These are phyloP conservation scores for Quercus lobata DNA, from an alignment of 331 rosid species.

Conservation along the genomic window DNA sequence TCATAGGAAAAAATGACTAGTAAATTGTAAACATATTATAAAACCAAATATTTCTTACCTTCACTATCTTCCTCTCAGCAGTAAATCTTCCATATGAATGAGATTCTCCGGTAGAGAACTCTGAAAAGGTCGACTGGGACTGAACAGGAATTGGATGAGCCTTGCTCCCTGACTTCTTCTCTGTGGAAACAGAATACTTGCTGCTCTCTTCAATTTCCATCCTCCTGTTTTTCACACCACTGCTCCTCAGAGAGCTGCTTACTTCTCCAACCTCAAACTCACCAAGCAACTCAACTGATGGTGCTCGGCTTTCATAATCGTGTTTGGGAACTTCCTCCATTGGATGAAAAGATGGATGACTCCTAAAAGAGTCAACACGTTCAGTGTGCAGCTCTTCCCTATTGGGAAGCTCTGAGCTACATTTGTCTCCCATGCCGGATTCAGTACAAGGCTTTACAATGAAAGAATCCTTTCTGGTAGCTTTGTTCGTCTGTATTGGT, in stretches of 20 bases:
- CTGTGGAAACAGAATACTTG: conserved; percentile 16
- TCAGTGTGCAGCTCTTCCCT: too few relatives aligned
- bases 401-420: background rate
- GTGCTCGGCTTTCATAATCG: conserved; percentile 16
- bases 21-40: too few relatives aligned
- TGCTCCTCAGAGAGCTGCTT: conserved; percentile 9
- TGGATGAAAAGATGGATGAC: conserved; percentile 11
- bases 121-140: conserved; percentile 9
- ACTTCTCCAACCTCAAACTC: conserved; percentile 38
- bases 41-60: conserved; percentile 11
- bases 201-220: conserved; percentile 23
- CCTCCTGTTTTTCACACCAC: conserved; percentile 2
- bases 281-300: conserved; percentile 37
- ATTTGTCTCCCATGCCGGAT: background rate
- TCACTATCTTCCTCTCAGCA: conserved; percentile 19
- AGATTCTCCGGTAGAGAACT: conserved; percentile 18
- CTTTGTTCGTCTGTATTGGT: conserved; percentile 1
- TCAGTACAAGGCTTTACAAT: conserved; percentile 1
- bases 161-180: conserved; percentile 9
- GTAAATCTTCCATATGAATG: conserved; percentile 26
- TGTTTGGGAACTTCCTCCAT: conserved; percentile 11
- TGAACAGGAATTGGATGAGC: conserved; percentile 18
- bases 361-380: conserved; percentile 5
- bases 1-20: too few relatives aligned
- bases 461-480: background rate